Conservation (phyloP, 2,329 filamentous ascomycete genomes). For the Aureobasidium sp. region DNA sequence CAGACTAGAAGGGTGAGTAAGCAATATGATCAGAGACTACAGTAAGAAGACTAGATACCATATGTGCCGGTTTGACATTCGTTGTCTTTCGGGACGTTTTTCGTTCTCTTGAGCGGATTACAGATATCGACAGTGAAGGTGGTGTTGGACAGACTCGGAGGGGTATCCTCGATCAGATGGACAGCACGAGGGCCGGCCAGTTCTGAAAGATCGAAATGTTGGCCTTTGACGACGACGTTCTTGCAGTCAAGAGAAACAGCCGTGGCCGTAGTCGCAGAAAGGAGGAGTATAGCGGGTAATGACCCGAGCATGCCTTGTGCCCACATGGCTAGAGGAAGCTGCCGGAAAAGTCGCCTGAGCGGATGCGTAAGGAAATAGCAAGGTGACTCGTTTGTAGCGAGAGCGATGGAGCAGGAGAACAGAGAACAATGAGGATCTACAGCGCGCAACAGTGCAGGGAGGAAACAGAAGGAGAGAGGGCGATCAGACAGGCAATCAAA, state of each 20-base stretch:
- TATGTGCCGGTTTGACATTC: slow-evolving; percentile 62
- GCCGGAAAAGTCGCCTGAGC: background rate
- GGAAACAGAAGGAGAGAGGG: background rate
- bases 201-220: slow-evolving; percentile 55
- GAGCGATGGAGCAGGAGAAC: background rate
- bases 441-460: background rate
- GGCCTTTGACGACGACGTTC: slow-evolving; percentile 49
- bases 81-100: slow-evolving; percentile 45
- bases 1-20: slow-evolving; percentile 50
- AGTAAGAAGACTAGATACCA: slow-evolving; percentile 40
- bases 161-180: slow-evolving; percentile 41
- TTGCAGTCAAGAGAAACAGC: slow-evolving; percentile 53
- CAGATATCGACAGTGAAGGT: slow-evolving; percentile 80
- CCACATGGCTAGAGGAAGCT: slow-evolving; percentile 1
- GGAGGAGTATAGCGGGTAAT: slow-evolving; percentile 17
- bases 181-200: slow-evolving; percentile 63
- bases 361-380: background rate
- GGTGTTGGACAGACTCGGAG: slow-evolving; percentile 55
- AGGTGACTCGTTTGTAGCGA: background rate
- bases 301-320: slow-evolving; percentile 3
- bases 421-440: background rate
- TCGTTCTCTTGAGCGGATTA: slow-evolving; percentile 53
- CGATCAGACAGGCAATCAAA: background rate
- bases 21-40: background rate
- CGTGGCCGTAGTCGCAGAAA: slow-evolving; percentile 26